A percentile compares a stretch with the other conserved stretches of the same genome.
Evolutionary conservation across 768 basidiomycete species (phyloP).

Genomic region (Cubamyces lactineus): DNA sequence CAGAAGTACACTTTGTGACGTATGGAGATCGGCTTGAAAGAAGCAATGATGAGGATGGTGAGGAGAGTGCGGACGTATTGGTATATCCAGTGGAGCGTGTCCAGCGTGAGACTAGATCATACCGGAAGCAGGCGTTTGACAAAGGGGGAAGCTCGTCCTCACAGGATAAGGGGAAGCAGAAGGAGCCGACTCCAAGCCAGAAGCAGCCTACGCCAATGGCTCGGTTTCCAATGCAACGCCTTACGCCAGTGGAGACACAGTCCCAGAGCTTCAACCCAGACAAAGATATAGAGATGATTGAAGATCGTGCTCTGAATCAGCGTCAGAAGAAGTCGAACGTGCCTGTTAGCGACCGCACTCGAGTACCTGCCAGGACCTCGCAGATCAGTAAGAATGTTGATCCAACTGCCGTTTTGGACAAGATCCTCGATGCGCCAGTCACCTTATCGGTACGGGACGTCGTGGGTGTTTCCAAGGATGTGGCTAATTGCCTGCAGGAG

Average conservation of each 20-base stretch:
- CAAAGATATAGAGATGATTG: slow-evolving; percentile 8
- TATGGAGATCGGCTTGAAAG: not conserved
- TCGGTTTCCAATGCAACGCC: slow-evolving; percentile 3
- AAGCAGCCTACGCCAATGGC: not conserved
- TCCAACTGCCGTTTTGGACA: not conserved
- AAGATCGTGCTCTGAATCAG: slow-evolving; percentile 6
- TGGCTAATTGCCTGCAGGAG: slow-evolving; percentile 7
- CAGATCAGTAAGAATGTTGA: slow-evolving; percentile 2
- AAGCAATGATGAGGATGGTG: not conserved
- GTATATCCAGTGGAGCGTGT: not conserved
- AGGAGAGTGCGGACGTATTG: not conserved
- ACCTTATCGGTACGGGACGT: slow-evolving; percentile 15
- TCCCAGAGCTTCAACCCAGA: not conserved
- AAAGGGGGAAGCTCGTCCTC: not conserved
- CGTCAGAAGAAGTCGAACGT: slow-evolving; percentile 4
- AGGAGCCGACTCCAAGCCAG: not conserved
- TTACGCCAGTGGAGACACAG: not conserved
- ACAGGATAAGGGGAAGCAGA: slow-evolving; percentile 2
- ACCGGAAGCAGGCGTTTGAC: slow-evolving; percentile 2
- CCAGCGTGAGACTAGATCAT: not conserved
- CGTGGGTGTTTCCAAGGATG: slow-evolving; percentile 11
- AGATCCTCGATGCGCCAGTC: slow-evolving; percentile 9
- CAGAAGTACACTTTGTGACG: not conserved
- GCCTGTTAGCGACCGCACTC: not conserved
- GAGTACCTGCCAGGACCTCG: not conserved